Base-by-base conservation (phyloP, 2,329 filamentous ascomycete genomes). In the Sporothrix euskadiensis region DNA sequence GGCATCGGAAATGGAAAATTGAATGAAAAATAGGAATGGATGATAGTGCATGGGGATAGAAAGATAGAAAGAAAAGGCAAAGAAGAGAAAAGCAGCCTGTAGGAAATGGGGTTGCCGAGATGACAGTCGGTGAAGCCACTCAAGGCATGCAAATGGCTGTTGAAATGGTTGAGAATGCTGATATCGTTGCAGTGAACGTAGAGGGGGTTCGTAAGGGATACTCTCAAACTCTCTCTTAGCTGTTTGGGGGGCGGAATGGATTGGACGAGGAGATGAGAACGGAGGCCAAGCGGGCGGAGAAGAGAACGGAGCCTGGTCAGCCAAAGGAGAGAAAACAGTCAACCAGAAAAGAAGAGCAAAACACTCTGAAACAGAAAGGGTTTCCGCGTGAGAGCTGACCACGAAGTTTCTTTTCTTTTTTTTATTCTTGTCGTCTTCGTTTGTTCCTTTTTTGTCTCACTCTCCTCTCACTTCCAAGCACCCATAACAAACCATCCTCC, bases 351-450 rank as follows among this genome's bases (percentile, higher is more conserved):
- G 30, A 41, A 44, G 19, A 44, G 59, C 26, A 65, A 65, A 44
- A 65, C 59, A 65, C 35, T 22, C 61, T 47, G 47, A 66, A 47
- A 47, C 61, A 30, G 47, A 47, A 66, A 30, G 39, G 39, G 65
- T 26, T 35, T 32, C 16, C 4, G 14, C 65, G 65, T 32, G 44
- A 69, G 65, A 52, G 44, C 65, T 69, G 65, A 39, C 44, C 41
- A 52, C 66, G 30, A n/a, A 4, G 3, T 69, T 69, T 56, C 10
- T 22, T 56, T 56, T 32, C 14, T 26, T 70, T 59, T 70, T 19
- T 52, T 32, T 69, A 19, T 35, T 16, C 4, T 57, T 4, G 12
- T 54, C n/a, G 39, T 39, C 22, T 57, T 65, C 49, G 26, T 3
- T 44, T 9, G 54, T 63, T 41, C 12, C 12, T 66, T 54, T 44